These are phyloP conservation scores for Magnaporthiopsis rhizophila DNA, from an alignment of 2,329 filamentous ascomycete species.

Conservation along the genomic window DNA sequence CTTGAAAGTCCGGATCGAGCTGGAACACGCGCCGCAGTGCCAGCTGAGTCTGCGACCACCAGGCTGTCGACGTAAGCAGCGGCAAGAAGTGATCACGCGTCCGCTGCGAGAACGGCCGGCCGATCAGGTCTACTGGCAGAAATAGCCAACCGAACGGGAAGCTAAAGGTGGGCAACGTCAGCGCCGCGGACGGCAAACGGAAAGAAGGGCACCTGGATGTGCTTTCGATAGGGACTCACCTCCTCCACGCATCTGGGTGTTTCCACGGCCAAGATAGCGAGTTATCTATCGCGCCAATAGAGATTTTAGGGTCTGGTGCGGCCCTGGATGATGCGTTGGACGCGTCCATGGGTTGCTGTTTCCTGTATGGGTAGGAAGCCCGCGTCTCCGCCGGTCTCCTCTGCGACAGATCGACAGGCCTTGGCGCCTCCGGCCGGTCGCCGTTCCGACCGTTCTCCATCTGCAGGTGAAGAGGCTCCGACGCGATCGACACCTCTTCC, in stretches of 20 bases:
- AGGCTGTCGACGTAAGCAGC: conserved; percentile 83
- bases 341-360: conserved; percentile 79
- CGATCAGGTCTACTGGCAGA: conserved; percentile 90
- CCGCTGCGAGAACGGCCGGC: conserved; percentile 88
- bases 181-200: neutral
- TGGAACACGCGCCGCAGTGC: conserved; percentile 82
- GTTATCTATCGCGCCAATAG: conserved; percentile 92
- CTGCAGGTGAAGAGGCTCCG: conserved; percentile 67
- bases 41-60: conserved; percentile 93
- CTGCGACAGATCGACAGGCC: conserved; percentile 49
- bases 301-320: conserved; percentile 49
- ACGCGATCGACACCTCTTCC: conserved; percentile 75
- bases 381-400: conserved; percentile 31
- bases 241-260: conserved; percentile 81
- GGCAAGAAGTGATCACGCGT: conserved; percentile 95
- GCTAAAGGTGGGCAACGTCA: conserved; percentile 34
- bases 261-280: conserved; percentile 99
- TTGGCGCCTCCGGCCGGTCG: conserved; percentile 45
- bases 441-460: conserved; percentile 40
- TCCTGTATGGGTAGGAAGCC: conserved; percentile 59
- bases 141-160: conserved; percentile 99
- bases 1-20: conserved; percentile 91
- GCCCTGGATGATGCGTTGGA: conserved; percentile 40
- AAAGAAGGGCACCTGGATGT: neutral
- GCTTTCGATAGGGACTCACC: conserved; percentile 26